Conservation (phyloP, 192 early-diverging fungal species). For the Gaertneriomyces semiglobifer region DNA sequence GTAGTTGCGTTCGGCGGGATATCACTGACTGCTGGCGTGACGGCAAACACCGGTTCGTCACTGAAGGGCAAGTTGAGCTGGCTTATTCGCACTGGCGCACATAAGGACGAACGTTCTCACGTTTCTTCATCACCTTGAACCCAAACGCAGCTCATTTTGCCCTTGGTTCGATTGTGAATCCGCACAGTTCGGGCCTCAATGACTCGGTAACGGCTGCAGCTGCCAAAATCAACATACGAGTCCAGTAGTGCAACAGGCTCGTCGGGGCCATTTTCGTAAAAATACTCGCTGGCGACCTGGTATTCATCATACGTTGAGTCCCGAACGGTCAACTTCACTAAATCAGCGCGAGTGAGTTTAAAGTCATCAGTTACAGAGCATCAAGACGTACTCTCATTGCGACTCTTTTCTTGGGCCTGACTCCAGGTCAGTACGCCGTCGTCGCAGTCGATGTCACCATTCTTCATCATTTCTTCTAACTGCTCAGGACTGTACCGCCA, state of each 20-base stretch:
- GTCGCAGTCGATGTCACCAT: slow-evolving; percentile 30
- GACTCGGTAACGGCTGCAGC: slow-evolving; percentile 50
- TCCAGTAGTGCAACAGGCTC: slow-evolving; percentile 45
- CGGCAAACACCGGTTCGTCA: slow-evolving; percentile 44
- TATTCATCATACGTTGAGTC: slow-evolving; percentile 47
- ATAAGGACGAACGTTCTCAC: no score
- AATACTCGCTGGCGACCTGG: slow-evolving; percentile 43
- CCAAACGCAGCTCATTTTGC: slow-evolving; percentile 59
- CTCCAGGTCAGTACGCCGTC: slow-evolving; percentile 35
- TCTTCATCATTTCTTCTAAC: slow-evolving; percentile 56
- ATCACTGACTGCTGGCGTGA: slow-evolving; percentile 40
- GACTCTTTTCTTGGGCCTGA: not conserved
- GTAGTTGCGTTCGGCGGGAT: slow-evolving; percentile 41
- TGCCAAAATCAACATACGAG: slow-evolving; percentile 53
- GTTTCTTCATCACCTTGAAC: slow-evolving; percentile 7
- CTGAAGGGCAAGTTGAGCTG: slow-evolving; percentile 10
- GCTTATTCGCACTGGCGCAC: no score
- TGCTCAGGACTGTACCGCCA: slow-evolving; percentile 55
- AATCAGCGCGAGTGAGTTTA: no score
- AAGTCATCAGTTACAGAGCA: no score
- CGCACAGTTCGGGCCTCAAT: slow-evolving; percentile 46
- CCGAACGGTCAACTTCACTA: not conserved
- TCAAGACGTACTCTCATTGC: no score
- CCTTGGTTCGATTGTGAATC: slow-evolving; percentile 51
- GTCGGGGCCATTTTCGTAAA: slow-evolving; percentile 46